Base-by-base conservation (phyloP, 129 eudicot genomes). In the Sambucus nigra region DNA sequence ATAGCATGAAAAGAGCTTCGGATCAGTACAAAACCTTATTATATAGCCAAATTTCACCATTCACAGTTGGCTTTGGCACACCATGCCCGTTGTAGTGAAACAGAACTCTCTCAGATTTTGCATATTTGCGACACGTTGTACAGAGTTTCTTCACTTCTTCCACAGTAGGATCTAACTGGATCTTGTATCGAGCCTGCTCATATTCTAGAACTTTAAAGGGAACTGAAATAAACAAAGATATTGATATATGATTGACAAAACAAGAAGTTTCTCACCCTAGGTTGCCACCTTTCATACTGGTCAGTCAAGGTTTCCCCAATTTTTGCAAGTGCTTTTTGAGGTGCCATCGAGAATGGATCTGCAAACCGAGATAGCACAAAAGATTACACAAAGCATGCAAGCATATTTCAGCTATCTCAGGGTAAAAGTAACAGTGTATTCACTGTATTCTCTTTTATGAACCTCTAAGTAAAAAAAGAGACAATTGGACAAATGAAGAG, bases 1-100 rank as follows among this genome's bases (percentile, higher is more conserved):
- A 48, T 31, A 6, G 55, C 3, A 8, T 35, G 8, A 35, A 48
- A 20, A 53, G 31, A 32, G 25, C 35, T 16, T 17, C 16, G 53
- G 64, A 57, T 17, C 19, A 20, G 12, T 31, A 55, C 35, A 33
- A 21, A 29, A 80, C 99, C 92, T 81, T 86, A 76, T 92, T 92
- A 27, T 79, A 92, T 29, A 92, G 80, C 99, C 99, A 92, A 47
- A 92, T 86, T 82, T 92, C 96, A 53, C 96, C 96, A 58, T 73
- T 86, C 26, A 87, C 64, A 26, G 99, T 86, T 53, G 99, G 99
- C 70, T 92, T 92, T 47, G 96, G 95, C 54, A 92, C 99, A 45
- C 99, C 99, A 70, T 92, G 96, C 26, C 99, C 99, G 55, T 92
- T 92, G 57, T 92, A 92, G 59, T 92, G 99, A 70, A 82, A 92